These are phyloP conservation scores for Lodderomyces beijingensis DNA, from an alignment of 1,139 yeast genomes.

Conservation along the genomic window DNA sequence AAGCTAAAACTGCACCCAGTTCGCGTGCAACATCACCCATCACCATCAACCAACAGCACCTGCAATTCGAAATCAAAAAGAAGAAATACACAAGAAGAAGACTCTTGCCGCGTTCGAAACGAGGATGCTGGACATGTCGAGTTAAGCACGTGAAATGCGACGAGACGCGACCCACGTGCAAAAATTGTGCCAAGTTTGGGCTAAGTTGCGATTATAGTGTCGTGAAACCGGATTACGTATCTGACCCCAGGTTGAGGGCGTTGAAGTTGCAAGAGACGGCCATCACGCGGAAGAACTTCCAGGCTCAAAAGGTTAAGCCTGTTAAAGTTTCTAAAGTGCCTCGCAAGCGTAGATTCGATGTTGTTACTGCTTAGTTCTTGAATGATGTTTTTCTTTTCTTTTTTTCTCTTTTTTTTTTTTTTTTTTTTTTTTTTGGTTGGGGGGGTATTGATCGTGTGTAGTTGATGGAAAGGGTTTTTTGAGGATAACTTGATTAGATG, in stretches of 20 bases:
- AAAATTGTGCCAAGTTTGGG: constrained; percentile 39
- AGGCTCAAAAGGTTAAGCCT: no score
- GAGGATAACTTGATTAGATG: no score
- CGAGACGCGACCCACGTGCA: constrained; percentile 37
- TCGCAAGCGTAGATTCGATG: constrained; percentile 4
- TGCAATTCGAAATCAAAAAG: constrained; percentile 2
- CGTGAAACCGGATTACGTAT: constrained; percentile 39
- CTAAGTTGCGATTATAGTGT: constrained; percentile 42
- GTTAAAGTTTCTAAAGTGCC: constrained; percentile 1
- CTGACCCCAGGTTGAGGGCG: constrained; percentile 32
- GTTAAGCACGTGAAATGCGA: constrained; percentile 49
- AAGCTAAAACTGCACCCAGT: no score
- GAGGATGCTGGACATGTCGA: constrained; percentile 50
- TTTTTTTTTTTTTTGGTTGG: no score
- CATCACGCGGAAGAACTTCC: constrained; percentile 27
- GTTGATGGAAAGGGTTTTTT: no score
- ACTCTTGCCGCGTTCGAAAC: constrained; percentile 39
- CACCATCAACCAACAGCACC: not conserved
- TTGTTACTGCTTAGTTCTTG: not conserved
- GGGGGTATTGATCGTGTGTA: no score
- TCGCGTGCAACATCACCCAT: no score
- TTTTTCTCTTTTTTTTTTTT: no score
- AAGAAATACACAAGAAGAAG: constrained; percentile 42
- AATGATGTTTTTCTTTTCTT: not conserved
- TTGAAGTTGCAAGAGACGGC: constrained; percentile 34